Evolutionary conservation across 139 green algal genomes (phyloP), one percentile per base, ranked within the genome.

Genomic region (Tetratostichococcus sp.): DNA sequence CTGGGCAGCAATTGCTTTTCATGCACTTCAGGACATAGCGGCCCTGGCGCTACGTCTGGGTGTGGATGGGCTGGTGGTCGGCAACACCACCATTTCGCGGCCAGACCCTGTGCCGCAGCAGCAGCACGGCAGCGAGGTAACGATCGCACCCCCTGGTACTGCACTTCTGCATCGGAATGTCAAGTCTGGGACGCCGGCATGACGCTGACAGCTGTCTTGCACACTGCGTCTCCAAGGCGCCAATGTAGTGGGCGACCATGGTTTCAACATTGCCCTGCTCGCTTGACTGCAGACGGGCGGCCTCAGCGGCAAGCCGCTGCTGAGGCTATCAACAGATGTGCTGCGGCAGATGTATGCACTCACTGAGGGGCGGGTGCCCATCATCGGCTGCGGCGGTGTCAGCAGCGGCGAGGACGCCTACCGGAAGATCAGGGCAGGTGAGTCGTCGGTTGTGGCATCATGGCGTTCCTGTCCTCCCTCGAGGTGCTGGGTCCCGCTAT

Each of bases 301-400:
- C 2, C 79, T 99, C 32, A 95, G 87, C 72, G 95, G 95, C 1
- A 70, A 79, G 3, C 96, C 96, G 0, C 82, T 99, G 26, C 80
- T 97, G 21, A 86, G 90, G 28, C 71, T 88, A 68, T 92, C 88
- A 39, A 99, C 93, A 0, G 58, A 88, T 26, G 82, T 91, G 50
- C 75, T 97, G 67, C 31, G 70, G 1, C 86, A 97, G 71, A 91
- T 98, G 89, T 98, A 98, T 81, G 76, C 77, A 16, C 86, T 97
- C n/a, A 98, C 94, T 0, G 79, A 80, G 31, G 94, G 95, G 14
- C 88, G 86, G 67, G 71, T 99, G 67, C 91, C 94, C 23, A 82
- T 99, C 67, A 84, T 99, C 26, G 95, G 95, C 23, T 95, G 92
- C 66, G 95, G 95, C 8, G 95, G 95, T 31, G 89, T 97, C 42